These are phyloP conservation scores for Fistulifera solaris DNA, from an alignment of 108 stramenopile genomes.

Conservation along the genomic window DNA sequence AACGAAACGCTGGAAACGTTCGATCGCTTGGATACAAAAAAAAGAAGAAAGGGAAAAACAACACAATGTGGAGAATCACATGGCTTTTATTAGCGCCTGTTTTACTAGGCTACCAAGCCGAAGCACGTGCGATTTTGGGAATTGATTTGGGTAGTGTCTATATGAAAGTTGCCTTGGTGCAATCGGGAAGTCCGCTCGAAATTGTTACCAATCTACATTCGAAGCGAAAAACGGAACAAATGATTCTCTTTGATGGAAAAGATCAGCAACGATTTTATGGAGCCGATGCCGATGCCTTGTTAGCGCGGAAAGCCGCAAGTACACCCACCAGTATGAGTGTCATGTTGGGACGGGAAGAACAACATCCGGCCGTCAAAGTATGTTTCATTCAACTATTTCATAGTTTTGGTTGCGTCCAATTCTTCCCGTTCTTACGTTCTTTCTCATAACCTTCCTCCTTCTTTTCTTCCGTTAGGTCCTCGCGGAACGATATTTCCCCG, in stretches of 20 bases:
- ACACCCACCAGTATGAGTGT: constrained; percentile 73
- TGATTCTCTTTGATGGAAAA: constrained; percentile 93
- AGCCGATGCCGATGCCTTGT: constrained; percentile 80
- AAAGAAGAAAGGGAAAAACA: no score
- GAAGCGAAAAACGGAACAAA: constrained; percentile 98
- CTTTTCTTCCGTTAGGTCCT: constrained; percentile 29
- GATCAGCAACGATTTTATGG: constrained; percentile 90
- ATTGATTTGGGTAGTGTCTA: constrained; percentile 95
- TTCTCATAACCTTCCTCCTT: not conserved
- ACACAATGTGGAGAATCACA: no score
- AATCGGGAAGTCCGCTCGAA: constrained; percentile 92
- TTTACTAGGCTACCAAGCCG: no score
- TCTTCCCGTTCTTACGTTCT: constrained; percentile 3
- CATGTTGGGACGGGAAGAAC: constrained; percentile 73
- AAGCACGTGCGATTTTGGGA: constrained; percentile 77
- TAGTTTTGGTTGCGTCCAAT: constrained; percentile 1
- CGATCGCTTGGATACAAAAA: no score
- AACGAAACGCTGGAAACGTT: no score
- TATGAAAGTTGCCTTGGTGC: constrained; percentile 98
- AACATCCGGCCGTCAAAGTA: constrained; percentile 74
- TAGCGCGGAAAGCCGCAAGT: constrained; percentile 88
- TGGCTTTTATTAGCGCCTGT: no score
- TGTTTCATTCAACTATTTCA: constrained; percentile 9
- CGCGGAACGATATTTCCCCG: constrained; percentile 66
- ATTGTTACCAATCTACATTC: constrained; percentile 98